These are phyloP conservation scores for Pyrus hybrid DNA, from an alignment of 331 rosid species.

Conservation along the genomic window DNA sequence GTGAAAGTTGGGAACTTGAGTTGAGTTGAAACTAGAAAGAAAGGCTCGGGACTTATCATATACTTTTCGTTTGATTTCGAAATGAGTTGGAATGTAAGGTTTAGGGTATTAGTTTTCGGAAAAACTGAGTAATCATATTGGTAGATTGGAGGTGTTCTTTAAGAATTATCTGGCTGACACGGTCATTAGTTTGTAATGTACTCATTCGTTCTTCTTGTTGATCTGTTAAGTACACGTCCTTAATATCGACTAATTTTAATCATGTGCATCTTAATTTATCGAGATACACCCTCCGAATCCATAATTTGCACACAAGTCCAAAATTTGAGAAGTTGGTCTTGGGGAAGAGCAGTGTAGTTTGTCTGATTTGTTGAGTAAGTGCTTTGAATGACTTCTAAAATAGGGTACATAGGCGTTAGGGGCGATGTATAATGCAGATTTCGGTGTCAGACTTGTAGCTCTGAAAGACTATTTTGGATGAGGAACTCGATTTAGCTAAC, in stretches of 20 bases:
- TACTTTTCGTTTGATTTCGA: not conserved
- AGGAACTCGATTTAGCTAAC: not conserved
- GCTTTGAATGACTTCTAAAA: not conserved
- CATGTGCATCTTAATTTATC: not conserved
- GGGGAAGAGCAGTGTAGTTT: not conserved
- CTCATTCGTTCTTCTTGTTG: not conserved
- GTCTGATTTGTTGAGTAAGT: not conserved
- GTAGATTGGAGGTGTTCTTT: not conserved
- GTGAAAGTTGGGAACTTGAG: not conserved
- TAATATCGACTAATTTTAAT: not conserved
- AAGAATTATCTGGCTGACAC: not conserved
- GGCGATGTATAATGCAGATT: not conserved
- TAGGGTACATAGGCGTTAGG: not conserved
- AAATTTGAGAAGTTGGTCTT: not conserved
- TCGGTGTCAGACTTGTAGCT: not conserved
- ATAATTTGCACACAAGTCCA: not conserved
- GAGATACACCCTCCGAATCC: not conserved
- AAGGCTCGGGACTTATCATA: not conserved
- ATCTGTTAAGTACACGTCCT: not conserved
- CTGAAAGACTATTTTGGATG: not conserved
- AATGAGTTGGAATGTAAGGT: not conserved
- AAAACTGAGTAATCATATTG: not conserved
- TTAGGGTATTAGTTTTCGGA: not conserved
- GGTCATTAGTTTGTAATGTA: not conserved
- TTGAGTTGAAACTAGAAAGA: not conserved